phyloP scores from a whole-genome alignment of 2,329 filamentous ascomycete species.

The Tolypocladium amazonense region DNA sequence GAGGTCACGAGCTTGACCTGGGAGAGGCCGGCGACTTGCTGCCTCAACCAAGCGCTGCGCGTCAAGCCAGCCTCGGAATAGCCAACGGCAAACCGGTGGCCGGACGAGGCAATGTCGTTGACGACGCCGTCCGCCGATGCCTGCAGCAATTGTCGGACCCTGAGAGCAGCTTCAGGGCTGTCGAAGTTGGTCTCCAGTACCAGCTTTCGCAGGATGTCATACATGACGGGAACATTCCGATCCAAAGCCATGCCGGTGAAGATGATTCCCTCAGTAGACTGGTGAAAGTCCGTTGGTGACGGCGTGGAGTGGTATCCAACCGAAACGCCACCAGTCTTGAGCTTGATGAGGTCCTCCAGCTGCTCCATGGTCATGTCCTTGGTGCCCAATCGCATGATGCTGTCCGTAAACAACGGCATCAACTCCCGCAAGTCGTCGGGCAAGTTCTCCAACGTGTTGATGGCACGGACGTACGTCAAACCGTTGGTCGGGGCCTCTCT shows the following conservation, averaged over 20 bases:
- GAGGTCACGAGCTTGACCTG: constrained; percentile 78
- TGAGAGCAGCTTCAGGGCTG: constrained; percentile 65
- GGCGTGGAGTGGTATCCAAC: constrained; percentile 77
- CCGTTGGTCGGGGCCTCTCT: constrained; percentile 90
- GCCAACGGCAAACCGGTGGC: constrained; percentile 76
- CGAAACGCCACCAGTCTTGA: constrained; percentile 86
- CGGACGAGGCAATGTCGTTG: constrained; percentile 82
- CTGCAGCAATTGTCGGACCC: constrained; percentile 79
- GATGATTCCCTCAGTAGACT: constrained; percentile 69
- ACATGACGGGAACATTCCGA: constrained; percentile 83
- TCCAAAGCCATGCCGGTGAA: constrained; percentile 84
- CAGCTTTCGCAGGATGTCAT: constrained; percentile 69
- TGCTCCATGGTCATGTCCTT: constrained; percentile 84
- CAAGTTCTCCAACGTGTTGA: constrained; percentile 69
- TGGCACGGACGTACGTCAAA: constrained; percentile 86
- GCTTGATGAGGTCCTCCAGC: constrained; percentile 88
- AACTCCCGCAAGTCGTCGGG: constrained; percentile 77
- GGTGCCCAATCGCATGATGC: constrained; percentile 87
- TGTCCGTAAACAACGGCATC: constrained; percentile 82
- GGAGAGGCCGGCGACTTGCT: constrained; percentile 82
- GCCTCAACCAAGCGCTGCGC: constrained; percentile 57
- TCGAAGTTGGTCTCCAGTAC: constrained; percentile 86
- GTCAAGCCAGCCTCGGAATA: constrained; percentile 76
- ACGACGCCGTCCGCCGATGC: constrained; percentile 81
- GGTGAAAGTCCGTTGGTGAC: constrained; percentile 59